phyloP scores from a whole-genome alignment of 164 flowering plant species.

The Platanus orientalis region DNA sequence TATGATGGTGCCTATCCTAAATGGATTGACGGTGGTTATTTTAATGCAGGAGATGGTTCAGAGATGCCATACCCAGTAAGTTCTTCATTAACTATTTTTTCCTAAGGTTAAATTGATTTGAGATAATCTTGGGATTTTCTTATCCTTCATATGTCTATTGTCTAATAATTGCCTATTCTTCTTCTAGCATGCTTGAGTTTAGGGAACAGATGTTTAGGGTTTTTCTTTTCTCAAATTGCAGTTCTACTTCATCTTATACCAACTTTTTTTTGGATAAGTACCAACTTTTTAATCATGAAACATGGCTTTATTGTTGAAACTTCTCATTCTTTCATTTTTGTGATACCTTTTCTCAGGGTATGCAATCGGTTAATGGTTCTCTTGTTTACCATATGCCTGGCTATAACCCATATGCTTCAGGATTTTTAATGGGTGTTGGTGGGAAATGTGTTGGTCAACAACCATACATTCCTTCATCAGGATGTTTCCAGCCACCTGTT shows the following conservation, averaged over 20 bases:
- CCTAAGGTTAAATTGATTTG: background rate
- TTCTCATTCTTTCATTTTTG: conserved; percentile 1
- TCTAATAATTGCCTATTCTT: background rate
- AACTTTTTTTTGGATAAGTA: no score
- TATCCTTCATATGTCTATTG: background rate
- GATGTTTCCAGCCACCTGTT: conserved; percentile 26
- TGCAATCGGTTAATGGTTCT: conserved; percentile 33
- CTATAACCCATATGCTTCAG: conserved; percentile 33
- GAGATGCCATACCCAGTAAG: conserved; percentile 19
- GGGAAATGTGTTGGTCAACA: conserved; percentile 34
- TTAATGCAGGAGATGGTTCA: conserved; percentile 12
- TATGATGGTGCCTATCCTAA: conserved; percentile 15
- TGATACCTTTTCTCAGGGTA: conserved; percentile 32
- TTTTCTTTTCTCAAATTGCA: background rate
- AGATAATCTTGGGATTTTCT: no score
- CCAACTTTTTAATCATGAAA: background rate
- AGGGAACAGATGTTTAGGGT: background rate
- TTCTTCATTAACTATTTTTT: conserved; percentile 1
- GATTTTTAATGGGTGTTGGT: conserved; percentile 32
- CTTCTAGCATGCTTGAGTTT: background rate
- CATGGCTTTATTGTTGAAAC: background rate
- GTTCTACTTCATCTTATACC: background rate
- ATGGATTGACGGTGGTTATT: conserved; percentile 9
- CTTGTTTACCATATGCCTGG: conserved; percentile 33
- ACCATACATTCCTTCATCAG: conserved; percentile 29